These are phyloP conservation scores for Phyllosticta citrichinensis DNA, from an alignment of 2,329 filamentous ascomycete species.

Conservation along the genomic window DNA sequence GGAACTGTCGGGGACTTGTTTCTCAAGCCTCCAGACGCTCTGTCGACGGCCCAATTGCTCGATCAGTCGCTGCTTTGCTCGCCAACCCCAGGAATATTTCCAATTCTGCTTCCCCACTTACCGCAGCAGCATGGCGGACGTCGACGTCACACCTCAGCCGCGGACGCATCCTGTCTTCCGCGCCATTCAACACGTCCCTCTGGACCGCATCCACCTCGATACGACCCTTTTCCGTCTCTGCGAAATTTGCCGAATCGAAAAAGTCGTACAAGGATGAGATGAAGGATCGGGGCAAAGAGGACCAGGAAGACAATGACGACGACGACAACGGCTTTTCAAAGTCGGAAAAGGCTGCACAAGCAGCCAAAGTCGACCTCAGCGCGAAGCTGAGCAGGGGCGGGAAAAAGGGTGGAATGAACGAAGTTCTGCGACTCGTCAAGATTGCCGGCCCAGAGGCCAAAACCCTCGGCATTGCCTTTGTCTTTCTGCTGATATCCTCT, in stretches of 20 bases:
- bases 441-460: conserved; percentile 79
- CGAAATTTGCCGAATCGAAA: conserved; percentile 10
- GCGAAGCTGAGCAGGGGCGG: conserved; percentile 82
- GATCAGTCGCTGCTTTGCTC: neutral
- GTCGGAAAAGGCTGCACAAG: conserved; percentile 77
- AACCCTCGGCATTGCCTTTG: conserved; percentile 70
- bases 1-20: conserved; percentile 25
- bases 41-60: conserved; percentile 6
- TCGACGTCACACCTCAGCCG: conserved; percentile 1
- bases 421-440: conserved; percentile 79
- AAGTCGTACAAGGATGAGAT: conserved; percentile 31
- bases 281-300: conserved; percentile 24
- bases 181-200: neutral
- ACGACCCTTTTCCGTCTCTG: neutral
- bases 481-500: conserved; percentile 80
- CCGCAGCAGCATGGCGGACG: neutral
- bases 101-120: neutral
- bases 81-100: neutral
- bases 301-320: conserved; percentile 30
- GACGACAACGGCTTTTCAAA: conserved; percentile 54
- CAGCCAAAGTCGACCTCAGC: conserved; percentile 79
- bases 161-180: neutral
- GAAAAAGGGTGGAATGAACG: conserved; percentile 49
- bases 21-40: conserved; percentile 21
- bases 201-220: neutral